Conservation (phyloP, 2,329 filamentous ascomycete genomes). For the Colletotrichum paranaense region DNA sequence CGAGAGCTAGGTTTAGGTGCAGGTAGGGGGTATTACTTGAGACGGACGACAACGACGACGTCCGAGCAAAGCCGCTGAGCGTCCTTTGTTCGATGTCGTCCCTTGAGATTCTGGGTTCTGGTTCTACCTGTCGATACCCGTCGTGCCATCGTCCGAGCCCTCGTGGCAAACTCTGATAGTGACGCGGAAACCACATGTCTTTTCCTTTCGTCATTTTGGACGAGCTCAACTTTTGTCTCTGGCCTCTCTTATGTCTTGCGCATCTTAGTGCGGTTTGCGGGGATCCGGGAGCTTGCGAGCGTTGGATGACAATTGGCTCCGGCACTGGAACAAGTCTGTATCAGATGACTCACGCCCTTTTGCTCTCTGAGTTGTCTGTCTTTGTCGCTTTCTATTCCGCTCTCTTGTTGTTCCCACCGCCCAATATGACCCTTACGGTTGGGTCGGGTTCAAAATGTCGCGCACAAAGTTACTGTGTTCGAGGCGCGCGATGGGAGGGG, state of each 20-base stretch:
- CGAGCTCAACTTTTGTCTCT: neutral
- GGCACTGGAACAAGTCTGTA: conserved; percentile 18
- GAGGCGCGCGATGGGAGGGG: neutral
- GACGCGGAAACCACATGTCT: neutral
- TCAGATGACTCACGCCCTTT: conserved; percentile 23
- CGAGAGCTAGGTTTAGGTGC: neutral
- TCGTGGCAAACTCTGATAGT: conserved; percentile 23
- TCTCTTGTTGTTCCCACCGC: no score
- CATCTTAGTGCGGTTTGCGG: neutral
- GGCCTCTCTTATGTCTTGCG: neutral
- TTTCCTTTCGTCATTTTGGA: neutral
- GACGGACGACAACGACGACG: neutral
- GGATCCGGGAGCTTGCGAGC: neutral
- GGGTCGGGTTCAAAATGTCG: neutral
- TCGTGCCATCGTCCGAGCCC: conserved; percentile 6
- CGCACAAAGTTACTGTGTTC: neutral
- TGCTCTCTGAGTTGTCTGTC: neutral
- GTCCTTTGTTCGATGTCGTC: neutral
- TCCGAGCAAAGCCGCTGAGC: conserved; percentile 1
- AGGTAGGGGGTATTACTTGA: neutral
- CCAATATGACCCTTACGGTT: neutral
- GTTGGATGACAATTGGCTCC: neutral
- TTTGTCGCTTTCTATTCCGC: neutral
- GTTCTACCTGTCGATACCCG: neutral
- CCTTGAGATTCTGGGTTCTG: neutral